Percentiles rank a stretch among this genome's conserved stretches.
Evolutionary conservation across 768 basidiomycete species (phyloP).

Genomic region (Lepiota brunneoincarnata): DNA sequence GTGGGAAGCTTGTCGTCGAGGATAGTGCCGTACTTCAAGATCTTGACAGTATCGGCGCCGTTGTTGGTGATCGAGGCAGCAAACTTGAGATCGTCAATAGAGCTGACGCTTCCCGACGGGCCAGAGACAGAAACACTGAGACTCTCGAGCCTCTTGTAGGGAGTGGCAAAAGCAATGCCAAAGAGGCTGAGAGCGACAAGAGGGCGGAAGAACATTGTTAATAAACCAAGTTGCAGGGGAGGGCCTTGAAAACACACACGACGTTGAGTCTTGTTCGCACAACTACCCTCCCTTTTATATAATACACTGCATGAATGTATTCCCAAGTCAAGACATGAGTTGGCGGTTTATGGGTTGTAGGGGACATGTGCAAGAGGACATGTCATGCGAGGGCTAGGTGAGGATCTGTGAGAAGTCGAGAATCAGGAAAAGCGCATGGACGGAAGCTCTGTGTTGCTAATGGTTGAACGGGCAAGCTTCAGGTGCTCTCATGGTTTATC

Average conservation of each 20-base stretch:
- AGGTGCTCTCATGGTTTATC: not conserved
- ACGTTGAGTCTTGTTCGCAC: not conserved
- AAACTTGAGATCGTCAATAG: constrained; percentile 38
- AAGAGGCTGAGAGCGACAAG: constrained; percentile 26
- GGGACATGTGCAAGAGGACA: constrained; percentile 3
- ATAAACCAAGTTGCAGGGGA: not conserved
- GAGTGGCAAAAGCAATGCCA: constrained; percentile 27
- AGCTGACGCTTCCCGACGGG: constrained; percentile 27
- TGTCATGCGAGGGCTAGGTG: not conserved
- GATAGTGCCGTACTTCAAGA: constrained; percentile 46
- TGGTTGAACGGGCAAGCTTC: not conserved
- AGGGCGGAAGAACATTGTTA: constrained; percentile 26
- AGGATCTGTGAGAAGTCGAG: not conserved
- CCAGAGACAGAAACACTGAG: constrained; percentile 29
- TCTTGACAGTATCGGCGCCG: constrained; percentile 35
- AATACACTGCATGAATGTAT: not conserved
- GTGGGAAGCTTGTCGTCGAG: constrained; percentile 41
- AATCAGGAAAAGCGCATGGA: not conserved
- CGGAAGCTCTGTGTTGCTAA: not conserved
- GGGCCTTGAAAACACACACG: not conserved
- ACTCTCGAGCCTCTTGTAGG: constrained; percentile 28
- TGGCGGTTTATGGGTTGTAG: not conserved
- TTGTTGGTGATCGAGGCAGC: constrained; percentile 40
- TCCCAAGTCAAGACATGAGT: not conserved
- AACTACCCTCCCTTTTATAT: not conserved